Conservation (phyloP, 1,284 basidiomycete species). For the Phellopilus nigrolimitatus region DNA sequence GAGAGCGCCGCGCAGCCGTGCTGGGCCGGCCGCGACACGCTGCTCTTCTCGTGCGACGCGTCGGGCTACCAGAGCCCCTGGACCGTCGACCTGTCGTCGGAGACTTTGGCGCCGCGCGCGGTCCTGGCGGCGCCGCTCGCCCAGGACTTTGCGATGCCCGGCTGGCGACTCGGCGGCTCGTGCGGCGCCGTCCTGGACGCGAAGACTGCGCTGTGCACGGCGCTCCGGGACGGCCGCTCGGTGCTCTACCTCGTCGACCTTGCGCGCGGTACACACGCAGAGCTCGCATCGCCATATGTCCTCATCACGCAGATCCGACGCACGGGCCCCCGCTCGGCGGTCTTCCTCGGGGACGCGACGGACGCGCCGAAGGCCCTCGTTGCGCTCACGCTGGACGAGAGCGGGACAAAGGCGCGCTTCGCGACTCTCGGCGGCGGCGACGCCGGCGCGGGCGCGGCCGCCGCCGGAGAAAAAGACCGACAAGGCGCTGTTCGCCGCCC, state of each 20-base stretch:
- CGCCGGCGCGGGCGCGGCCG: background rate
- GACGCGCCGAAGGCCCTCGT: constrained; percentile 39
- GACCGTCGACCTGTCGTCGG: constrained; percentile 28
- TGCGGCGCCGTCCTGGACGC: constrained; percentile 48
- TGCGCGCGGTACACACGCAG: constrained; percentile 28
- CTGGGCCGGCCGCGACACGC: constrained; percentile 53
- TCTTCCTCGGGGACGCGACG: constrained; percentile 43
- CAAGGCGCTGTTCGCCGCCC: constrained; percentile 36
- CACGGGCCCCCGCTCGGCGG: constrained; percentile 28
- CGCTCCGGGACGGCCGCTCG: constrained; percentile 42
- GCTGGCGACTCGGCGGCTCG: constrained; percentile 50
- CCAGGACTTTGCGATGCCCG: constrained; percentile 56
- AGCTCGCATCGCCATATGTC: constrained; percentile 43
- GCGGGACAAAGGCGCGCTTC: constrained; percentile 26
- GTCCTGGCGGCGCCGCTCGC: constrained; percentile 43
- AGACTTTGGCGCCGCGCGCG: constrained; percentile 28
- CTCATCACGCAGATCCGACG: constrained; percentile 37
- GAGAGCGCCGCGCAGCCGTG: constrained; percentile 50
- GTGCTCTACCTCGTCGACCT: constrained; percentile 47
- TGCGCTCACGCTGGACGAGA: constrained; percentile 30
- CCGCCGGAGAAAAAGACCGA: constrained; percentile 2
- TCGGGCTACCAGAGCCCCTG: constrained; percentile 73
- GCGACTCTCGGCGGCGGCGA: constrained; percentile 23
- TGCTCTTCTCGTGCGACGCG: constrained; percentile 67
- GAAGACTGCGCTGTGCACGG: constrained; percentile 41